Evolutionary conservation across 176 grass and related monocot species (phyloP), one percentile per base, ranked within the genome.

Genomic region (Phoenix dactylifera): DNA sequence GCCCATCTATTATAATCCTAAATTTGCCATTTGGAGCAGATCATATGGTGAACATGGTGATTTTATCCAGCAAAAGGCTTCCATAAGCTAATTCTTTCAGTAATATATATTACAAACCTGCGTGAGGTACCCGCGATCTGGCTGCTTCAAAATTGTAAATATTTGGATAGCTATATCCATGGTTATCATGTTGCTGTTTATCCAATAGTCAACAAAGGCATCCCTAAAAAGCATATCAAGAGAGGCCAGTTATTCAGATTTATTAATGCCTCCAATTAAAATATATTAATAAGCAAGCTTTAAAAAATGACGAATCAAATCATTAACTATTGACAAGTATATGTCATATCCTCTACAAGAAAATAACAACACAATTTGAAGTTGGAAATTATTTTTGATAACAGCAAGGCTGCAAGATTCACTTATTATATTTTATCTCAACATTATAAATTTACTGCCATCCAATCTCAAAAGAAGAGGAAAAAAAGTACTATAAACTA

Each of bases 151-250:
- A 65, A 92, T 85, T 55, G 59, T 76, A 63, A 78, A 98, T 67
- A 86, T 89, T 81, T 92, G 93, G 49, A 81, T 89, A 70, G 81
- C 73, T 55, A 58, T 77, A 39, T 98, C 87, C 84, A 83, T 68
- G 18, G 63, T 92, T 77, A 98, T 88, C 82, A 92, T 70, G 69
- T 98, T 98, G 70, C 77, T 85, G 58, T 90, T 89, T 22, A 98
- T 76, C 93, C 87, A 92, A 80, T 68, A 92, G 73, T 92, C 81
- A 60, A 86, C 66, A 32, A 89, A 98, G 22, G 93, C 81, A 44
- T 89, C 82, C 81, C 93, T 98, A 72, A 62, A 30, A 79, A 81
- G 17, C 22, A 30, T 23, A 65, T 18, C 7, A 74, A 44, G 5
- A 48, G n/a, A 26, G 5, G 28, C 4, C 28, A 30, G 35, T 7